These are phyloP conservation scores for Podosphaera leucotricha DNA, from an alignment of 2,329 filamentous ascomycete species.

Conservation along the genomic window DNA sequence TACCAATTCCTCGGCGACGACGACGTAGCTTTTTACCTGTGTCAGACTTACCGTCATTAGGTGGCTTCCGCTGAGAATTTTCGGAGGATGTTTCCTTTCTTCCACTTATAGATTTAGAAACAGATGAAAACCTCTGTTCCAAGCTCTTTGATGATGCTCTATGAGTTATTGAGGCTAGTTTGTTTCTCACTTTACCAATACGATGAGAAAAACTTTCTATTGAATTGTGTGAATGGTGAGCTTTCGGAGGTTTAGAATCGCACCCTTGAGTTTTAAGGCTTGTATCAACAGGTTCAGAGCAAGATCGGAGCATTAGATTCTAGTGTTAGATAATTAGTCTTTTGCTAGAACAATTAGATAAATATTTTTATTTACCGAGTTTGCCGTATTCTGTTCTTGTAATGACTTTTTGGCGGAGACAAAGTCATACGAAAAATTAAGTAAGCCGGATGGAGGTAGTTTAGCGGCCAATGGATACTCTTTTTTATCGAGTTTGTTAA, in stretches of 20 bases:
- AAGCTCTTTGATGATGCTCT: neutral
- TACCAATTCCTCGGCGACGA: conserved; percentile 6
- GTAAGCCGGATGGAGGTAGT: conserved; percentile 58
- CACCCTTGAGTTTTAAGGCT: neutral
- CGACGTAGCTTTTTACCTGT: neutral
- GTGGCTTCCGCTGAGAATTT: neutral
- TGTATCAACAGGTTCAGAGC: neutral
- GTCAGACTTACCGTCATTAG: neutral
- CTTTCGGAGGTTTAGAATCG: neutral
- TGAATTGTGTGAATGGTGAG: neutral
- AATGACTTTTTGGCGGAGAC: conserved; percentile 9
- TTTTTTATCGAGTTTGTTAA: conserved; percentile 57
- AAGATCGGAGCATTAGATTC: neutral
- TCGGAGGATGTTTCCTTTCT: neutral
- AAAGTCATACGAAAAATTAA: conserved; percentile 52
- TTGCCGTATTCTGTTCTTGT: neutral
- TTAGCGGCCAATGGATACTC: conserved; percentile 72
- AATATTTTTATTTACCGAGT: neutral
- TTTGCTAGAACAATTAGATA: neutral
- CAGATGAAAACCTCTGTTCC: neutral
- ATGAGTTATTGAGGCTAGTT: neutral
- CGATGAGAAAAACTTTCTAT: neutral
- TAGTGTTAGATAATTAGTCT: neutral
- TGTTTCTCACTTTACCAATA: neutral
- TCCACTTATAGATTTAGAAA: neutral